Evolutionary conservation across 371 early-diverging fungal species (phyloP).

Genomic region (Massospora cicadina): DNA sequence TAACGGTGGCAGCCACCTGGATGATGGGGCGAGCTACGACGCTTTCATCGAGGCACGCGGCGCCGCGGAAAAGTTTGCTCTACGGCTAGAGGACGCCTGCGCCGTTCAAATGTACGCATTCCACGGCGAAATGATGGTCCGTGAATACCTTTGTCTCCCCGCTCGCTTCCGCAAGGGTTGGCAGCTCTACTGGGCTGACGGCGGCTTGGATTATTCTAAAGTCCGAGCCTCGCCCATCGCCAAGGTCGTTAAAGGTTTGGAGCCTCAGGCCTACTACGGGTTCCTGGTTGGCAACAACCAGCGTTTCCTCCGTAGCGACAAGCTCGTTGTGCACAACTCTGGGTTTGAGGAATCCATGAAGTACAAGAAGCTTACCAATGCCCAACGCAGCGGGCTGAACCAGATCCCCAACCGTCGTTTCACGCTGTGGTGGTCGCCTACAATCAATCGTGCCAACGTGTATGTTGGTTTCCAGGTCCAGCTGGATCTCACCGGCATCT

Average conservation of each 20-base stretch:
- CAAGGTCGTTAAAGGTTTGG: background rate
- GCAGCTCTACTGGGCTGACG: background rate
- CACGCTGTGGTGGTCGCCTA: conserved; percentile 99
- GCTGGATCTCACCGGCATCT: conserved; percentile 97
- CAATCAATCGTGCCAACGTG: conserved; percentile 93
- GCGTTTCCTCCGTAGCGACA: conserved; percentile 23
- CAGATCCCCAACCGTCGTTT: conserved; percentile 99
- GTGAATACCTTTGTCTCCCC: background rate
- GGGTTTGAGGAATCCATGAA: conserved; percentile 48
- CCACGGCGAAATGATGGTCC: background rate
- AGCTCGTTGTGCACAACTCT: conserved; percentile 24
- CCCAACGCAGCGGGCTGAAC: conserved; percentile 95
- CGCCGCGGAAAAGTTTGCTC: background rate
- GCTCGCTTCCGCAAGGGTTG: background rate
- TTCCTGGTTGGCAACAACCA: conserved; percentile 26
- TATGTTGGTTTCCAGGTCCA: conserved; percentile 99
- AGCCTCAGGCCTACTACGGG: conserved; percentile 21
- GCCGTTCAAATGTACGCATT: background rate
- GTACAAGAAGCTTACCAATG: conserved; percentile 95
- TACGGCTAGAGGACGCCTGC: background rate
- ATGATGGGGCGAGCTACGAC: too few relatives aligned
- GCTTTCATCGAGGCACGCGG: background rate
- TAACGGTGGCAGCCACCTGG: background rate
- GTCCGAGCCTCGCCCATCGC: background rate
- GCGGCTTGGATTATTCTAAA: background rate